Base-by-base conservation (phyloP, 257 asterid genomes). In the Solanum chiquidenum region DNA sequence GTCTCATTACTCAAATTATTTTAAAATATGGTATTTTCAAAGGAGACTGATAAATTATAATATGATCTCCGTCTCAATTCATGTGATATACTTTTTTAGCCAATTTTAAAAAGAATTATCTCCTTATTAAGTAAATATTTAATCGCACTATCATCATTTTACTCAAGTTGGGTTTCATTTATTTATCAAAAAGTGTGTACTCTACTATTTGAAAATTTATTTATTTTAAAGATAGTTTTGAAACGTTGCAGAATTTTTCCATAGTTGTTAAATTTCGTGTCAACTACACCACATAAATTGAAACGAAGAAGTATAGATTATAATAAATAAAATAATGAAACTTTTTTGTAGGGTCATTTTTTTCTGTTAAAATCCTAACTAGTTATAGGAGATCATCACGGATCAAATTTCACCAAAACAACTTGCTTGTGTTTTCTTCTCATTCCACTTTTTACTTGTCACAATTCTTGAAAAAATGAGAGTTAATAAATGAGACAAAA, bases 21-120 rank as follows among this genome's bases (percentile, higher is more conserved):
- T 76, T 40, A 40, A 76, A 5, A 40, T 77, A 9, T 13, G 62
- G 12, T 16, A 14, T 9, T 77, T 77, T 14, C 12, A 6, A 7
- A 29, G 29, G 83, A 77, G 16, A 77, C 16, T 40, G 1, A 2
- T n/a, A 77, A 76, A 38, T 40, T 40, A 40, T 77, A 77, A 6
- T 75, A 58, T 23, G 0, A 8, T 21, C 27, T 58, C 5, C 0
- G 23, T 52, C 62, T 52, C 21, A 49, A 49, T 49, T 49, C 8
- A 49, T 58, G 27, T 21, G 68, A 58, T 8, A 58, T 21, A 58
- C 5, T 1, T 21, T 58, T 21, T 58, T 58, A 58, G 27, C 1
- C 27, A 21, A 21, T 58, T 21, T 1, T 0, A 0, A 21, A 58
- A 20, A 58, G 0, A 58, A 58, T 58, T 58, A 5, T 21, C 12